phyloP scores from a whole-genome alignment of 768 basidiomycete species.

The Porpolomopsis calyptriformis region DNA sequence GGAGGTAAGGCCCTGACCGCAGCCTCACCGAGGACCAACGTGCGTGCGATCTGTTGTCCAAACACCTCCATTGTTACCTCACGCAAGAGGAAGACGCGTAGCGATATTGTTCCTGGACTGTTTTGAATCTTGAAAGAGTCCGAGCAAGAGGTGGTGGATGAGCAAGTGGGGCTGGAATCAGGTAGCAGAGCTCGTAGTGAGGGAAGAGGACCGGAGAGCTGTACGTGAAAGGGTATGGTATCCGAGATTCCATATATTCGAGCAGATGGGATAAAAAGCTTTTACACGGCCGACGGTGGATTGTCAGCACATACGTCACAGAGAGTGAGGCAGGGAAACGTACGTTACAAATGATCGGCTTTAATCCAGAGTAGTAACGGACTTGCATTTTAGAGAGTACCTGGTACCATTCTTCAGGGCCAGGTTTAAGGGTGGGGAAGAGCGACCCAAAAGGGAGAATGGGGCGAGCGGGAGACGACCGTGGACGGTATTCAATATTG shows the following conservation, averaged over 20 bases:
- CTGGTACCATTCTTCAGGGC: slow-evolving; percentile 61
- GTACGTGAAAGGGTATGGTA: slow-evolving; percentile 55
- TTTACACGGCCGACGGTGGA: background rate
- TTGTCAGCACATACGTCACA: background rate
- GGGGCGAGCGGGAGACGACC: slow-evolving; percentile 44
- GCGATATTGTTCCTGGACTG: slow-evolving; percentile 20
- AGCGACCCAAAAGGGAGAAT: slow-evolving; percentile 39
- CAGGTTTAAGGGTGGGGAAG: slow-evolving; percentile 45
- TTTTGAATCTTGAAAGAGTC: slow-evolving; percentile 1
- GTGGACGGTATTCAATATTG: slow-evolving; percentile 43
- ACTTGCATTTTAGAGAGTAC: slow-evolving; percentile 32
- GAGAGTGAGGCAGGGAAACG: slow-evolving; percentile 13
- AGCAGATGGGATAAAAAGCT: slow-evolving; percentile 53
- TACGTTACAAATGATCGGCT: slow-evolving; percentile 43
- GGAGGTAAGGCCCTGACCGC: slow-evolving; percentile 36
- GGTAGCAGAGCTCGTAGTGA: background rate
- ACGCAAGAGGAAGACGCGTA: slow-evolving; percentile 42
- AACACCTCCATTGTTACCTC: slow-evolving; percentile 32
- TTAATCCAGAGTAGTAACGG: slow-evolving; percentile 21
- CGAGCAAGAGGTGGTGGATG: background rate
- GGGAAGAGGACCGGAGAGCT: slow-evolving; percentile 33
- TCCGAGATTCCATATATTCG: slow-evolving; percentile 45
- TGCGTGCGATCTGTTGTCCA: slow-evolving; percentile 28
- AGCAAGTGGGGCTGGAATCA: background rate
- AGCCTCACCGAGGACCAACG: slow-evolving; percentile 37